Evolutionary conservation across 306 rosid genomes (phyloP), one percentile per base, ranked within the genome.

Genomic region (Begonia masoniana): DNA sequence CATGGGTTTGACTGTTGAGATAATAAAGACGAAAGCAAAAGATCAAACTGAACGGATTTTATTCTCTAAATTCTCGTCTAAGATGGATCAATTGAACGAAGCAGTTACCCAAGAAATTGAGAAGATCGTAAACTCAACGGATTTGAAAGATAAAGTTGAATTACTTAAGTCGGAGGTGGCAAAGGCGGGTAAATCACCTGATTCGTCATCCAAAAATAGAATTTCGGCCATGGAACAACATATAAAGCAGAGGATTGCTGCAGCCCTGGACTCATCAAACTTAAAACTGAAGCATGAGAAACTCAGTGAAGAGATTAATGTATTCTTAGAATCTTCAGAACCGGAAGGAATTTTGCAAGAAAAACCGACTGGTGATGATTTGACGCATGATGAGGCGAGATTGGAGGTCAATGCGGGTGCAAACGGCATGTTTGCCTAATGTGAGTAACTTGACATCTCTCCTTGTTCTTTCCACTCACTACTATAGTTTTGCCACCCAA

Each of bases 211-310:
- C 12, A 71, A 70, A 70, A 81, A 65, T 48, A 85, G 74, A 75
- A 80, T 91, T 66, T 57, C 36, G 43, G 76, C 79, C 67, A 70
- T 91, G 79, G 71, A 62, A 74, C 76, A 77, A 58, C 76, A 75
- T 65, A 77, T 91, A 69, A 83, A 77, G 68, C 71, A 60, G 70
- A 68, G 71, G 74, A 63, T 83, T 58, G 76, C 23, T 3, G 80
- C 81, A 57, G 83, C 84, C 13, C n/a, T 85, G 67, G 85, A 60
- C 24, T 62, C 88, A 4, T 76, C 88, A 36, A 54, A 65, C 69
- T 62, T 91, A 47, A 85, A 85, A 63, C 71, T 78, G 67, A 72
- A 83, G 78, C 76, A 73, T 50, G 91, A 80, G 63, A 68, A 63
- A 76, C 69, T 83, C 58, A 60, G 48, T 47, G 74, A 82, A 11